phyloP scores from a whole-genome alignment of 495 filamentous ascomycete species.

The Penicillium argentinense region DNA sequence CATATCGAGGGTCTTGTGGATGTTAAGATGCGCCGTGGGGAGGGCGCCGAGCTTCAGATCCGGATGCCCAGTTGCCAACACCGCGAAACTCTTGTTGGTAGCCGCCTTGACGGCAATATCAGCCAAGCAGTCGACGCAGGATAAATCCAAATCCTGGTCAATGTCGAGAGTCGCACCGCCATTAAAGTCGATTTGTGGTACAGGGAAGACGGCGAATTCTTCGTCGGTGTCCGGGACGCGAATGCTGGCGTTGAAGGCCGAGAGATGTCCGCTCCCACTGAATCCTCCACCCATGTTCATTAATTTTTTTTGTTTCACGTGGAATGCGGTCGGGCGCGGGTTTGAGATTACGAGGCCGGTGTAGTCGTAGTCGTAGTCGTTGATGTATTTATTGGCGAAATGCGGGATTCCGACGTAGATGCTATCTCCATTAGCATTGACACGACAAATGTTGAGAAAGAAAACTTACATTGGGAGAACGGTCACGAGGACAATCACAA shows the following conservation, averaged over 20 bases:
- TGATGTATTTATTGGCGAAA: slow-evolving; percentile 30
- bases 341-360: slow-evolving; percentile 25
- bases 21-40: slow-evolving; percentile 29
- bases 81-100: slow-evolving; percentile 21
- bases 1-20: slow-evolving; percentile 29
- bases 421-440: slow-evolving; percentile 5
- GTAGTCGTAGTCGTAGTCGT: slow-evolving; percentile 26
- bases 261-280: slow-evolving; percentile 27
- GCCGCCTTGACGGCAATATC: slow-evolving; percentile 20
- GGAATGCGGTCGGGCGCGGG: slow-evolving; percentile 21
- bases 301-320: slow-evolving; percentile 21
- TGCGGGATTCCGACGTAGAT: slow-evolving; percentile 32
- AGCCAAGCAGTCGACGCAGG: slow-evolving; percentile 30
- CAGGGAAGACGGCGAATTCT: slow-evolving; percentile 22
- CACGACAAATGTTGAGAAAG: not conserved
- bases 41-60: slow-evolving; percentile 23
- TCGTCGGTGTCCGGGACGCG: slow-evolving; percentile 11
- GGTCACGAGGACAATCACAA: slow-evolving; percentile 19
- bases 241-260: slow-evolving; percentile 27
- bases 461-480: slow-evolving; percentile 27
- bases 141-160: slow-evolving; percentile 29
- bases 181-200: slow-evolving; percentile 23
- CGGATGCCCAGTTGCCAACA: slow-evolving; percentile 24
- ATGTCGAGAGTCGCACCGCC: slow-evolving; percentile 17
- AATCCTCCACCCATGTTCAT: slow-evolving; percentile 24